Evolutionary conservation across 805 yeast species (phyloP).

Genomic region (Metschnikowia arizonensis): DNA sequence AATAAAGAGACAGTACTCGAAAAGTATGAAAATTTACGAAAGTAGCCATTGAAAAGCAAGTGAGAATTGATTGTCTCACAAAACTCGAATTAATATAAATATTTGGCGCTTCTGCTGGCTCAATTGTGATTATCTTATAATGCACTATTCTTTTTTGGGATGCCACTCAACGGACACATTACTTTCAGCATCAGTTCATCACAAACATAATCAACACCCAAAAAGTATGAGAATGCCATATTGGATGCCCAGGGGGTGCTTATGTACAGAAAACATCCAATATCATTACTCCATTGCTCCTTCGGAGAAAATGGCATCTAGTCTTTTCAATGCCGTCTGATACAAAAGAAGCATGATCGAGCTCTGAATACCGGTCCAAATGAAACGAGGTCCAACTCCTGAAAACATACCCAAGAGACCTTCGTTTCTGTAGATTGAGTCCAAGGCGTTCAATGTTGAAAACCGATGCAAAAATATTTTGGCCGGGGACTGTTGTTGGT

Average conservation of each 20-base stretch:
- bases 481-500: neutral
- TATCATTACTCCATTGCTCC: neutral
- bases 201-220: neutral
- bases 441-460: conserved; percentile 32
- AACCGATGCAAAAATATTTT: conserved; percentile 16
- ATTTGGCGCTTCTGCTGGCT: neutral
- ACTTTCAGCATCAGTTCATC: neutral
- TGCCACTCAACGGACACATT: neutral
- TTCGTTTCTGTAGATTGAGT: conserved; percentile 57
- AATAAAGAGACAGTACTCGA: neutral
- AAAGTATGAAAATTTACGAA: neutral
- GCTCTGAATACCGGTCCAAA: conserved; percentile 96
- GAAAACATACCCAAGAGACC: conserved; percentile 79
- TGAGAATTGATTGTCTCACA: neutral
- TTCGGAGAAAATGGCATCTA: conserved; percentile 30
- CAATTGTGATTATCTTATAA: neutral
- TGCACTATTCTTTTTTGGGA: neutral
- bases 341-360: conserved; percentile 88
- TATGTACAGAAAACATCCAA: conserved; percentile 4
- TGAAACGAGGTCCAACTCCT: conserved; percentile 94
- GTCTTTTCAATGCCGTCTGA: conserved; percentile 64
- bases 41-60: neutral
- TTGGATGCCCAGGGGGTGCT: neutral
- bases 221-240: neutral
- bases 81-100: neutral